Base-by-base conservation (phyloP, 495 filamentous ascomycete genomes). In the Podospora anserina region DNA sequence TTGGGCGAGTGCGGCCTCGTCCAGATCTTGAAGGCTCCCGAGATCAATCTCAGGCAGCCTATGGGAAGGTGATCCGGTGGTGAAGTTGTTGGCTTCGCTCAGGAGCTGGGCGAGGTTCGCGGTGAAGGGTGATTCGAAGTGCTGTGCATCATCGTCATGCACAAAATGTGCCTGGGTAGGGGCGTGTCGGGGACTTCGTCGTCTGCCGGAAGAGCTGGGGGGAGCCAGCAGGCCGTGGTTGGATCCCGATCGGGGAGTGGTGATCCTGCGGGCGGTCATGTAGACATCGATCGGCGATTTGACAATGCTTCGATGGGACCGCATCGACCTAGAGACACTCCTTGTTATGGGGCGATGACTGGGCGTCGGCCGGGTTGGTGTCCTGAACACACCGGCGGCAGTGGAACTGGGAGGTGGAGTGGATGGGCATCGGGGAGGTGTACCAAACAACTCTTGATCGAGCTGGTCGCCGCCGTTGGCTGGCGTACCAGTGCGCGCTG, bases 331-430 rank as follows among this genome's bases (percentile, higher is more conserved):
- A 28, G 85, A 83, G 61, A 85, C 81, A 72, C 85, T 87, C 72
- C 85, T 77, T 71, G 84, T 86, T 68, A 86, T 79, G 23, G 84
- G 84, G 67, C 85, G 78, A 72, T 86, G 84, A 71, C 76, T 85
- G n/a, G 85, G 84, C 0, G 86, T 84, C 69, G 84, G 78, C 72
- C 86, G 76, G 68, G 82, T 84, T 64, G 87, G 86, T 4, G 87
- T 88, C 69, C 86, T 87, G 70, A 84, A 86, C 23, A 76, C 75
- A 62, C 82, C 83, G 55, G 76, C 39, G 27, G 79, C 77, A 56
- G 75, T 72, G 32, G 82, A 78, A 63, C 86, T 86, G 20, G 83
- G 83, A 27, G 86, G 86, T 13, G 91, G 91, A 34, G 89, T 93
- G 54, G 83, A 83, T 26, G 87, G 88, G 19, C 88, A 79, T 56